These are phyloP conservation scores for Nyctanthes arbortristis DNA, from an alignment of 257 asterid genomes.

Conservation along the genomic window DNA sequence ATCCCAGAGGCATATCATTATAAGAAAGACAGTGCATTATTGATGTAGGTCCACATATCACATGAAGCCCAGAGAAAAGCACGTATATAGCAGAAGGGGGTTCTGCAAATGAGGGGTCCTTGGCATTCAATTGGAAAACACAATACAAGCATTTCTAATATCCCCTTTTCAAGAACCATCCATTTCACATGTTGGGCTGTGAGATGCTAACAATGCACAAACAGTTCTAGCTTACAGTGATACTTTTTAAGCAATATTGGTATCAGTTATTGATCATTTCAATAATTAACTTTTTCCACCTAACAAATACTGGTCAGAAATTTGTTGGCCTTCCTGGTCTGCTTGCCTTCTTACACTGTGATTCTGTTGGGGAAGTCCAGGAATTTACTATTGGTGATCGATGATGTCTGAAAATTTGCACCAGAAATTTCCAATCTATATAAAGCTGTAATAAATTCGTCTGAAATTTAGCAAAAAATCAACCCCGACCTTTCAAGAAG, in stretches of 20 bases:
- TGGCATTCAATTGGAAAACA: slow-evolving; percentile 2
- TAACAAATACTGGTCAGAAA: not conserved
- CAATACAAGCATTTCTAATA: not conserved
- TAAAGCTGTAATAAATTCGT: not conserved
- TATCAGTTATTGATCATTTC: not conserved
- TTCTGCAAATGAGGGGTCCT: slow-evolving; percentile 4
- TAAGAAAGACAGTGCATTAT: not conserved
- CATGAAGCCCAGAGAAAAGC: not conserved
- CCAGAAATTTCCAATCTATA: not conserved
- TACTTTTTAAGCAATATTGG: not conserved
- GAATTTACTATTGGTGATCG: not conserved
- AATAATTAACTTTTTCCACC: not conserved
- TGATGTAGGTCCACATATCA: not conserved
- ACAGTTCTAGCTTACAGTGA: not conserved
- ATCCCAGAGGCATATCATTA: not conserved
- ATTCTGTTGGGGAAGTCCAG: not conserved
- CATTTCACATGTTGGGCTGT: not conserved
- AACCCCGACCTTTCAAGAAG: not conserved
- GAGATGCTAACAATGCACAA: not conserved
- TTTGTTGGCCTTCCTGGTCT: not conserved
- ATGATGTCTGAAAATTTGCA: not conserved
- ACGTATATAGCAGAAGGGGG: not conserved
- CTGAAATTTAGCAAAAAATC: too few species aligned
- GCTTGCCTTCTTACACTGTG: not conserved
- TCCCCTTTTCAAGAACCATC: not conserved